Evolutionary conservation across 2,329 filamentous ascomycete species (phyloP), one percentile per base, ranked within the genome.

Genomic region (Fusarium floridanum): DNA sequence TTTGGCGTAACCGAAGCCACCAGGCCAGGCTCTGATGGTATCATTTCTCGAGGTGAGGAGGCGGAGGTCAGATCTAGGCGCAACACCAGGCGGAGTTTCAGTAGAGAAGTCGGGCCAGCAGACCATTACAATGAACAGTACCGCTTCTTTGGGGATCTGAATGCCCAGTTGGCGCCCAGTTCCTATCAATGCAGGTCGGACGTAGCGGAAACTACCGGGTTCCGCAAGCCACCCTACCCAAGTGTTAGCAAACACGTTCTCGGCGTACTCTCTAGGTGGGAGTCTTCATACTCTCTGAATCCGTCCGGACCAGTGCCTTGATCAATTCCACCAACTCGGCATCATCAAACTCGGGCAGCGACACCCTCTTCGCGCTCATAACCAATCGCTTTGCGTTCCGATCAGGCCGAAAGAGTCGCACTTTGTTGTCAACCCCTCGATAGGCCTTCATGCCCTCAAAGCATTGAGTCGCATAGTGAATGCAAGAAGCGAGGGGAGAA

Each of bases 1-100:
- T 36, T 70, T 70, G 36, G 66, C 63, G 45, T 72, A 45, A 2
- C 69, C 69, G 17, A 74, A 70, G 10, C 71, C 87, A 72, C 90
- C 89, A 8, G 68, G 68, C 71, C 71, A 73, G 8, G 68, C 71
- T 10, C 71, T 37, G 10, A 67, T 37, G 10, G 41, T 59, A 4
- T 63, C 68, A 11, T 68, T 64, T 27, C 64, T 59, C 1, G 65
- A 65, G 8, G 56, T 57, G 2, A 73, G 68, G 1, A 71, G 64
- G 12, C 64, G 65, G 2, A 71, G 61, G 10, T 60, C 68, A 0
- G 67, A 59, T n/a, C 64, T 57, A 4, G 60, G 36, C 2, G 20
- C 3, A 8, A 36, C 41, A 9, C 65, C 66, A 6, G 64, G 39
- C 4, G 70, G 62, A 3, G 61, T 61, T 10, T 64, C 62, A 2